phyloP scores from a whole-genome alignment of 2,329 filamentous ascomycete genomes.

The Phaeosphaeriaceae sp. region DNA sequence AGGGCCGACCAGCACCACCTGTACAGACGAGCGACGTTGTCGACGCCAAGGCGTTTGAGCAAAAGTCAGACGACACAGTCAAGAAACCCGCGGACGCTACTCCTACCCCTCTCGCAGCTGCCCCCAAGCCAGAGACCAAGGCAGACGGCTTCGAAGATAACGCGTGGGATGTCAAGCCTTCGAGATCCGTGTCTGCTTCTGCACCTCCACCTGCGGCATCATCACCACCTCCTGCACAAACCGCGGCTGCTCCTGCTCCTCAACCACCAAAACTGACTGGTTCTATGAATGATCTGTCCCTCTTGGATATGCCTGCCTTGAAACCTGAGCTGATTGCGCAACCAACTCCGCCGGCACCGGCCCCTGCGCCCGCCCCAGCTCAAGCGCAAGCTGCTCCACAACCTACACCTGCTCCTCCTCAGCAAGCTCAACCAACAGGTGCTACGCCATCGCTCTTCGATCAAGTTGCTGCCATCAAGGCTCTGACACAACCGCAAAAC shows the following conservation, averaged over 20 bases:
- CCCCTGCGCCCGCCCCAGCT: slow-evolving; percentile 50
- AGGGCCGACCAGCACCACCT: slow-evolving; percentile 86
- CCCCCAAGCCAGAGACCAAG: slow-evolving; percentile 58
- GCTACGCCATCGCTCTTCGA: slow-evolving; percentile 46
- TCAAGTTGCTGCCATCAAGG: slow-evolving; percentile 47
- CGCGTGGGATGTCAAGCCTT: slow-evolving; percentile 94
- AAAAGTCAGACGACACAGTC: slow-evolving; percentile 57
- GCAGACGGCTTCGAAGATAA: slow-evolving; percentile 87
- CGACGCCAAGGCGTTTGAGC: slow-evolving; percentile 83
- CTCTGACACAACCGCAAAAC: slow-evolving; percentile 46
- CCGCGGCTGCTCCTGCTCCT: slow-evolving; percentile 47
- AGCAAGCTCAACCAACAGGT: slow-evolving; percentile 54
- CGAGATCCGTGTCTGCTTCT: slow-evolving; percentile 61
- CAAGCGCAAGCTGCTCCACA: slow-evolving; percentile 49
- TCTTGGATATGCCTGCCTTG: slow-evolving; percentile 60
- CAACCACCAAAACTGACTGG: slow-evolving; percentile 60
- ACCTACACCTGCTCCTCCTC: slow-evolving; percentile 45
- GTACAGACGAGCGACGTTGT: slow-evolving; percentile 85
- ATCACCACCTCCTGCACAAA: slow-evolving; percentile 50
- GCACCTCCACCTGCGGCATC: slow-evolving; percentile 49
- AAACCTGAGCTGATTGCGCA: slow-evolving; percentile 50
- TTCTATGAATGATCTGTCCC: slow-evolving; percentile 72
- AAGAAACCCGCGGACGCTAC: slow-evolving; percentile 56
- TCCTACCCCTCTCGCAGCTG: slow-evolving; percentile 57
- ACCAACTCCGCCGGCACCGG: slow-evolving; percentile 49